phyloP scores from a whole-genome alignment of 2,329 filamentous ascomycete genomes.

The Alternaria dauci region DNA sequence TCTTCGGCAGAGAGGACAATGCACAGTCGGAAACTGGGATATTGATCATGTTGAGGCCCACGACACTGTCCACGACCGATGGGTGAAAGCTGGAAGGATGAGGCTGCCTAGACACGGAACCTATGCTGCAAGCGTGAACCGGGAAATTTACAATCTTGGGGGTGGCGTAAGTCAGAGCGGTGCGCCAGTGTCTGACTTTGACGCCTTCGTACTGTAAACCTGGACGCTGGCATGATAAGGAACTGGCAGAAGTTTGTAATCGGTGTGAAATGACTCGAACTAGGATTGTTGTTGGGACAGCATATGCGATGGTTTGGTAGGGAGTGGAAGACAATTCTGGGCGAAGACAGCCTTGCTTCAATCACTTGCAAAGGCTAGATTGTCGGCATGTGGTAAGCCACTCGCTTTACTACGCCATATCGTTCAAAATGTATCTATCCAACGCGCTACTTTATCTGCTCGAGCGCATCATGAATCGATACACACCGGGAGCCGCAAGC shows the following conservation, averaged over 20 bases:
- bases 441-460: not conserved
- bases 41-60: constrained; percentile 32
- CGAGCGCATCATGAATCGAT: not conserved
- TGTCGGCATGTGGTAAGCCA: not conserved
- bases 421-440: not conserved
- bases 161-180: constrained; percentile 29
- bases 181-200: constrained; percentile 25
- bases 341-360: not conserved
- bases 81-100: constrained; percentile 30
- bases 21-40: constrained; percentile 20
- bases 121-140: constrained; percentile 31
- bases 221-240: not conserved
- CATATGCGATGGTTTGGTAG: not conserved
- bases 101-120: constrained; percentile 37
- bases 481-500: not conserved
- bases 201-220: constrained; percentile 22
- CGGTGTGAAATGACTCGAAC: not conserved
- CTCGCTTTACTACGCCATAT: not conserved
- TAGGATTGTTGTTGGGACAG: not conserved
- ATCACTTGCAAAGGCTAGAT: not conserved
- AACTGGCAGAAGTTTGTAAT: not conserved
- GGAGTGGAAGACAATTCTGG: not conserved
- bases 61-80: constrained; percentile 28
- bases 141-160: constrained; percentile 36
- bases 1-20: constrained; percentile 41